Conservation (phyloP, 148 eudicot species). For the Salicornia ramosissima region DNA sequence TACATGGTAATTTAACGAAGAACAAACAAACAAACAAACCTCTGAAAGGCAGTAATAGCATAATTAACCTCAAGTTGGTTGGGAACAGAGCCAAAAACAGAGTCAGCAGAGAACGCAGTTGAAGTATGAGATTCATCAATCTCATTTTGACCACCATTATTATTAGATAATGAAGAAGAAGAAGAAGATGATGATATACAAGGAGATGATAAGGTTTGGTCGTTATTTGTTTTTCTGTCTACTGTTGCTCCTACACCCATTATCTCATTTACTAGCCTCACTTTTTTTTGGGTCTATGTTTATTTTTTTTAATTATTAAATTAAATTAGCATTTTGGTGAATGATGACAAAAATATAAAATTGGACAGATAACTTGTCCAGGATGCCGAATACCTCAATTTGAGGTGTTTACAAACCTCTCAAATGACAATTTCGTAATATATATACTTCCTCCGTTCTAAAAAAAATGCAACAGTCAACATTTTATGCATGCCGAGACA, state of each 20-base stretch:
- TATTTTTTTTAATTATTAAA: background rate
- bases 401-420: too few relatives aligned
- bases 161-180: background rate
- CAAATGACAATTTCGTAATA: too few relatives aligned
- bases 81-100: constrained; percentile 35
- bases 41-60: constrained; percentile 41
- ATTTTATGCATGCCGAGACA: too few relatives aligned
- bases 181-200: background rate
- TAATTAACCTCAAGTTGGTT: constrained; percentile 32
- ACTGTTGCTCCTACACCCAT: background rate
- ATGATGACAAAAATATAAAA: background rate
- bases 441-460: too few relatives aligned
- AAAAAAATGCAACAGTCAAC: too few relatives aligned
- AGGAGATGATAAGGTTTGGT: background rate
- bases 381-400: too few relatives aligned
- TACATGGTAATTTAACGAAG: too few relatives aligned
- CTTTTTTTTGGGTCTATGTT: background rate
- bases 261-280: background rate
- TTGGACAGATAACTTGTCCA: too few relatives aligned
- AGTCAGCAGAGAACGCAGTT: constrained; percentile 14
- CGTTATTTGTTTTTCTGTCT: background rate
- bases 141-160: background rate
- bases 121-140: background rate
- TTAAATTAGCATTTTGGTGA: background rate
- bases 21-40: too few relatives aligned